phyloP scores from a whole-genome alignment of 176 grass and related monocot species.

The Oropetium thomaeum region DNA sequence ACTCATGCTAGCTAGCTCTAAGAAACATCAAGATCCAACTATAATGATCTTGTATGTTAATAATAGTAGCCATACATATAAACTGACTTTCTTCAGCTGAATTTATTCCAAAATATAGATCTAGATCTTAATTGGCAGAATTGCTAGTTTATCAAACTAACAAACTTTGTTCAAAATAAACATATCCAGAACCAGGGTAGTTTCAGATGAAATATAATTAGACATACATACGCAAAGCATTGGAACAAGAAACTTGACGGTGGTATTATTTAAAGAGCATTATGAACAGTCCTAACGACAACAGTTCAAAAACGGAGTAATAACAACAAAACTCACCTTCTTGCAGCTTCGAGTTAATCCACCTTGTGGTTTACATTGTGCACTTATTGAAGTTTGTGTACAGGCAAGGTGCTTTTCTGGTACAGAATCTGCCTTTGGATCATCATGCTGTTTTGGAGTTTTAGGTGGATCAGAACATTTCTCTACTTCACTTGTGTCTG shows the following conservation, averaged over 20 bases:
- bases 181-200: background rate
- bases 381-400: slow-evolving; percentile 44
- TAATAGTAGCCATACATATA: no score
- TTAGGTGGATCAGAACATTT: slow-evolving; percentile 43
- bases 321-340: slow-evolving; percentile 58
- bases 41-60: no score
- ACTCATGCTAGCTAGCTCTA: no score
- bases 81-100: no score
- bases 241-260: background rate
- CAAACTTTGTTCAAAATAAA: background rate
- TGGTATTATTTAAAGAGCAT: background rate
- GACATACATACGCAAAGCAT: background rate
- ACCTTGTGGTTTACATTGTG: slow-evolving; percentile 47
- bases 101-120: background rate
- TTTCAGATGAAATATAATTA: background rate
- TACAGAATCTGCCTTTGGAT: slow-evolving; percentile 28
- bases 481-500: slow-evolving; percentile 27
- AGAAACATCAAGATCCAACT: no score
- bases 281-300: no score
- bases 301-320: background rate
- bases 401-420: slow-evolving; percentile 32
- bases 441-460: slow-evolving; percentile 27
- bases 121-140: background rate
- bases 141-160: background rate
- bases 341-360: slow-evolving; percentile 81